Base-by-base conservation (phyloP, 176 grass and related monocot genomes). In the Oryza officinalis region DNA sequence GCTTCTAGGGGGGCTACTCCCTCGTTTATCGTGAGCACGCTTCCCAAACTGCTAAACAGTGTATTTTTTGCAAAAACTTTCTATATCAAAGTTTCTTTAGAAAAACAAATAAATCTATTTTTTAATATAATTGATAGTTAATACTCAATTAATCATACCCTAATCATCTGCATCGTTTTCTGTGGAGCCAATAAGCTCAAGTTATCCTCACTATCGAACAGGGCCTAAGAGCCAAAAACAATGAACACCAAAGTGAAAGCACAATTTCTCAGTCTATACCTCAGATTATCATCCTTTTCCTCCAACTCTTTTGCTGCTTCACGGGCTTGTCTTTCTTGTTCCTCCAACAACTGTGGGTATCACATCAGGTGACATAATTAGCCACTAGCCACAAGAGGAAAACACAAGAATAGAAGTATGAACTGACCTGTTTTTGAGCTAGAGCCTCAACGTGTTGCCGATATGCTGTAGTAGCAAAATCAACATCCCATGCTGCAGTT, bases 401-500 rank as follows among this genome's bases (percentile, higher is more conserved):
- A 25, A 69, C 69, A 69, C 7, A 79, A 71, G 17, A 76, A 61
- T 25, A 63, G 27, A 84, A 84, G 72, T 77, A 92, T 66, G 66
- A 72, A 69, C 88, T 27, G 27, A 99, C 93, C 96, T 99, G 93
- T 35, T 92, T 94, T 72, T 96, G 91, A 72, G 93, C 71, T 85
- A 99, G 84, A 88, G 91, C 91, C 81, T 99, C 93, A 87, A 99
- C 91, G 41, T 92, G 96, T 85, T 99, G 96, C 17, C 91, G 93
- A 83, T 99, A 99, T 17, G 93, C 93, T 79, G 88, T 93, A 41
- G 96, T 99, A 49, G 96, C 96, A 84, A 91, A 92, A 82, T 99
- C 96, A 78, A 94, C 87, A 96, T 99, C 96, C 96, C 96, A 99
- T 76, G 93, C 96, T 99, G 81, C 70, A 88, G 83, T 82, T 72